Evolutionary conservation across 257 asterid genomes (phyloP), one percentile per base, ranked within the genome.

Genomic region (Salvia rosmarinus): DNA sequence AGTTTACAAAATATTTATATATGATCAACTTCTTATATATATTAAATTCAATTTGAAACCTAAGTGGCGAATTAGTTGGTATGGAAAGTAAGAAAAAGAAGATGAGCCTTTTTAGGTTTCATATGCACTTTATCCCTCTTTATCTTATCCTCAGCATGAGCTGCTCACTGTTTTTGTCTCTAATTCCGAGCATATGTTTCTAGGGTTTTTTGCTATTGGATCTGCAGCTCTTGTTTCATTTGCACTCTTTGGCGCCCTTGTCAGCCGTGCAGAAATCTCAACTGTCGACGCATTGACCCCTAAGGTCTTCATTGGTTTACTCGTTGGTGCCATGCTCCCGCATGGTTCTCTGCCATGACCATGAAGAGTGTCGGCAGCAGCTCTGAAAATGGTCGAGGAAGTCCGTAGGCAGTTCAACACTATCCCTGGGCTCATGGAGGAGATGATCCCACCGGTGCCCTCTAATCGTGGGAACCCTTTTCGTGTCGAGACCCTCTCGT

Each of bases 321-420:
- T 91, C 56, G 95, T 91, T 39, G 96, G 97, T 64, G 97, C 95
- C 14, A 91, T 91, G 97, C 97, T 89, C 28, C 96, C 97, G 1
- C 89, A 91, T 91, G 97, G 97, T 91, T 91, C 78, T 91, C 97
- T 3, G 97, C 97, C 75, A 89, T 91, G 97, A 91, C 96, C 64
- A 91, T 91, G 97, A 91, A 91, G 92, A 89, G 97, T 64, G 96
- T 91, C 1, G 97, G 97, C 3, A 85, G 97, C 97, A 20, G 97
- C 97, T 64, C 55, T 91, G 81, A 89, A 89, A 79, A 91, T 91
- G 97, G 97, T 91, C 28, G 97, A 91, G 79, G 97, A 91, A 77
- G 96, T 89, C 21, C 85, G 96, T 10, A 79, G 97, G 80, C 97
- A 91, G 79, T 91, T 91, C 66, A 85, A 91, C 82, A 87, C 92